Evolutionary conservation across 2,329 filamentous ascomycete species (phyloP), one percentile per base, ranked within the genome.

Genomic region (Aureobasidium sp.): DNA sequence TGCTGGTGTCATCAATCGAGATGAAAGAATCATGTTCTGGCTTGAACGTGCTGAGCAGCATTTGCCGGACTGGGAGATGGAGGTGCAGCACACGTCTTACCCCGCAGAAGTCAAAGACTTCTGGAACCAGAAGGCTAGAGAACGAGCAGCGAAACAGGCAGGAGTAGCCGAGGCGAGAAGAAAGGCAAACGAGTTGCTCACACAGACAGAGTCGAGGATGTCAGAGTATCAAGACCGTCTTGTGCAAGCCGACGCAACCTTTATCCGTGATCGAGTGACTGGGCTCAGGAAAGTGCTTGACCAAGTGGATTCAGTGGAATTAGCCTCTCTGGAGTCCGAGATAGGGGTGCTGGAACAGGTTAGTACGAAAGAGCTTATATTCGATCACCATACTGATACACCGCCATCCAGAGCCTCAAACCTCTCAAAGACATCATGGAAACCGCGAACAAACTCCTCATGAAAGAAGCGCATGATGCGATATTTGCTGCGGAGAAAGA

Each of bases 21-120:
- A 71, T 27, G 64, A 68, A 49, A 65, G 69, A 17, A 73, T 77
- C 66, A 63, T 64, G 13, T 70, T 70, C 51, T 77, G 75, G 73
- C 63, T 74, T 4, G 68, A 70, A 13, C 63, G 70, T 3, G 71
- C 71, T 1, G 72, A 74, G 66, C 66, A 69, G 59, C 72, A 73
- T 65, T 58, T 71, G 38, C 70, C 72, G 17, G 71, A 74, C 42
- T 74, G 72, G 72, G 72, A 74, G 64, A 65, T 74, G 27, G 71
- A 72, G 9, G 62, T 71, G 8, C 70, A 69, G 60, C 69, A 71
- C 8, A 74, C 72, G 6, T 70, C 67, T 27, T 74, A 74, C 63
- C 69, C 68, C 5, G 66, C 67, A 23, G 72, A 74, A 63, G 69
- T 67, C n/a, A 64, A 64, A 59, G 71, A 73, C 19, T 73, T 73